phyloP scores from a whole-genome alignment of 2,329 filamentous ascomycete species.

The Fusarium virguliforme region DNA sequence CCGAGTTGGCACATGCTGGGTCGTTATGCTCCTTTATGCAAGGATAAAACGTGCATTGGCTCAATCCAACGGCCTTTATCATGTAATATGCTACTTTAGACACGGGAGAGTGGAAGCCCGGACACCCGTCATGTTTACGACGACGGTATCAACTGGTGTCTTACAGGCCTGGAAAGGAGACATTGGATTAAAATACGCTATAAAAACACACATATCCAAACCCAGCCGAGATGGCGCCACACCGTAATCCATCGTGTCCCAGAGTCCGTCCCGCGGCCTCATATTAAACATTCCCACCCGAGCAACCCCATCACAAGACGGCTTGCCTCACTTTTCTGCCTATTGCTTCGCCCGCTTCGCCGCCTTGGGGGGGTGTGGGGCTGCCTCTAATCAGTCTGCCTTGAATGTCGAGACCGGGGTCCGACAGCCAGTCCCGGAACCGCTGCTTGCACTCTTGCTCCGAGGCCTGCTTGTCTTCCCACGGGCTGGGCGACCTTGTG shows the following conservation, averaged over 20 bases:
- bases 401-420: slow-evolving; percentile 25
- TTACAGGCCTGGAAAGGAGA: slow-evolving; percentile 3
- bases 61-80: not conserved
- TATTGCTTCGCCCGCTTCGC: slow-evolving; percentile 1
- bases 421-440: slow-evolving; percentile 20
- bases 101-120: not conserved
- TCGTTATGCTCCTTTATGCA: slow-evolving; percentile 1
- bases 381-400: slow-evolving; percentile 19
- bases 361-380: slow-evolving; percentile 3
- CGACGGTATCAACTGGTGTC: not conserved
- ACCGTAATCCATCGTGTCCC: not conserved
- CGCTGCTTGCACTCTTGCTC: not conserved
- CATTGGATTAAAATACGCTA: not conserved
- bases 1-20: not conserved
- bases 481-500: slow-evolving; percentile 6
- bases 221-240: not conserved
- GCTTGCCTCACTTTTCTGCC: slow-evolving; percentile 7
- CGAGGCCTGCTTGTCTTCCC: not conserved
- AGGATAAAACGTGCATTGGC: slow-evolving; percentile 8
- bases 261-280: slow-evolving; percentile 1
- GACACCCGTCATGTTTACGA: slow-evolving; percentile 1
- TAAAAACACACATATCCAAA: not conserved
- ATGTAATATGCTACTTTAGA: not conserved
- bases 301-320: not conserved
- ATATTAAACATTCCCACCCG: not conserved